A percentile compares a stretch with the other conserved stretches of the same genome.
Conservation (phyloP, 768 basidiomycete species). For the Cytidiella melzeri region DNA sequence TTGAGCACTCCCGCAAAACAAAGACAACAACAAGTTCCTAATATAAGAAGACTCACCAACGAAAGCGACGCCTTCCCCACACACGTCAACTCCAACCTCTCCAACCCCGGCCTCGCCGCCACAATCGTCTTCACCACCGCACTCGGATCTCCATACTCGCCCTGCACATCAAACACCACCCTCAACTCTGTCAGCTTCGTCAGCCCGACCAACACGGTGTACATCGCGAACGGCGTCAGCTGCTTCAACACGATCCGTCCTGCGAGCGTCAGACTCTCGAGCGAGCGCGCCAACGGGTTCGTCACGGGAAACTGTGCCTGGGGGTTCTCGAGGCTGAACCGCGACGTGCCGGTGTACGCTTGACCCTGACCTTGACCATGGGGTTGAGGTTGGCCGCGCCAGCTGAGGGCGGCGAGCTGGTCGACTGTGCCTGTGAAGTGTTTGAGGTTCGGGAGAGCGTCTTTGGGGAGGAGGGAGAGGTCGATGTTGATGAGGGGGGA, state of each 20-base stretch:
- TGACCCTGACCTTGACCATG: too few species aligned
- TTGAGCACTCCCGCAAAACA: too few species aligned
- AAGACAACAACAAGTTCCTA: too few species aligned
- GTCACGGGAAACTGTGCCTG: constrained; percentile 19
- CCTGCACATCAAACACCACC: constrained; percentile 63
- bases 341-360: too few species aligned
- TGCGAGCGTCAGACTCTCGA: constrained; percentile 55
- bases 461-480: constrained; percentile 40
- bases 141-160: constrained; percentile 57
- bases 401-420: constrained; percentile 57
- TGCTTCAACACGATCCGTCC: constrained; percentile 66
- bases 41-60: constrained; percentile 43
- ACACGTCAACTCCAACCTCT: constrained; percentile 59
- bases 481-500: constrained; percentile 26
- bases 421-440: constrained; percentile 63
- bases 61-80: constrained; percentile 65
- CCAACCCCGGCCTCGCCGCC: constrained; percentile 57
- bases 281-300: constrained; percentile 26
- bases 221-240: constrained; percentile 54
- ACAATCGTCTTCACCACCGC: constrained; percentile 63
- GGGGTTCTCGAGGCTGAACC: constrained; percentile 6
- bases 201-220: constrained; percentile 50
- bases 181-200: constrained; percentile 51
- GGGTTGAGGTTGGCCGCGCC: constrained; percentile 13
- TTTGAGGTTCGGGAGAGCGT: constrained; percentile 42